Base-by-base conservation (phyloP, 768 basidiomycete genomes). In the Tremella fuciformis region DNA sequence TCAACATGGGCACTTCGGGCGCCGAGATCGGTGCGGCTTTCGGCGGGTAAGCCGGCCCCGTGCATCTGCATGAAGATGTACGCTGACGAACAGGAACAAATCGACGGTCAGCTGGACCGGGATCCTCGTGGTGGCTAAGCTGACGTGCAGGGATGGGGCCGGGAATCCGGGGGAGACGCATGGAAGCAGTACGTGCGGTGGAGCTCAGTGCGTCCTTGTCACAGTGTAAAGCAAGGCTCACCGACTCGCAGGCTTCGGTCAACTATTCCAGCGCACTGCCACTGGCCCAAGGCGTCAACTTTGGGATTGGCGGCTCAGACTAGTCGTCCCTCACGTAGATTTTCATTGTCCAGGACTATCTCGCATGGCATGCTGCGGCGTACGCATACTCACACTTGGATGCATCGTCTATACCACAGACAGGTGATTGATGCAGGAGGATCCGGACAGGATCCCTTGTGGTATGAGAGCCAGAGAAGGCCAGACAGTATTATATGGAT, bases 111-210 rank as follows among this genome's bases (percentile, higher is more conserved):
- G 68, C 68, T 25, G 42, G n/a, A 34, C 54, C 26, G 19, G 40
- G 13, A 19, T 25, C 75, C 88, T 88, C 88, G 85, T 77, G 90
- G 40, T 34, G 6, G 21, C 88, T 50, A 89, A 88, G 63, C 89
- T 88, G 86, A 87, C 76, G 78, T 22, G 47, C 25, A 71, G 69
- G 63, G 65, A n/a, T 65, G 56, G 91, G 94, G 94, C 18, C 85
- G 94, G 50, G 94, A 98, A 80, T 91, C 89, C 7, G 94, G 94
- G 39, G 93, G 93, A 53, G 94, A 97, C 77, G 88, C 93, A n/a
- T 98, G 94, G 94, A 92, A 93, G 76, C 89, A 94, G 77, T 92
- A 92, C 67, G 88, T 92, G 40, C 84, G 90, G 52, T 93, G 89
- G 69, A 65, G 63, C 37, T 46, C 42, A 8, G 42, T 46, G 22